Percentiles rank a stretch among this genome's conserved stretches.
Evolutionary conservation across 495 filamentous ascomycete species (phyloP).

Genomic region (Penicillium egyptiacum): DNA sequence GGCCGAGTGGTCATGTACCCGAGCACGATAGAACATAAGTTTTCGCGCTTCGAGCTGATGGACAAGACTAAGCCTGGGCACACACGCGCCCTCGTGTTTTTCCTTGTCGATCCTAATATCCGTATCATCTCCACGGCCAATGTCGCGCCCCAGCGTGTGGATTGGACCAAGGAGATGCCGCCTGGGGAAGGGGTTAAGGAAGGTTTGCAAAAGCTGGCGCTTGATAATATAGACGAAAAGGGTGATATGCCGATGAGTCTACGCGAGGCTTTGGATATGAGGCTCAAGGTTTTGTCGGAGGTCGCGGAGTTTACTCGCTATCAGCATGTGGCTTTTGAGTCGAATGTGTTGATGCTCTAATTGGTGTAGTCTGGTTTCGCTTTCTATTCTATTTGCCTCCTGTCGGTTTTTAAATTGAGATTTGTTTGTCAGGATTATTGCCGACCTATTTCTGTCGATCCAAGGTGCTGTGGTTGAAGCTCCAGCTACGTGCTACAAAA

Average conservation of each 20-base stretch:
- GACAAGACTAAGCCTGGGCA: constrained; percentile 52
- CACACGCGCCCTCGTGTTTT: constrained; percentile 48
- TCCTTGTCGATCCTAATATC: constrained; percentile 55
- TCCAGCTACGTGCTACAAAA: not conserved
- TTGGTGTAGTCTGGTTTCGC: not conserved
- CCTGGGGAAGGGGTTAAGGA: constrained; percentile 12
- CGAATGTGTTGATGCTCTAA: constrained; percentile 28
- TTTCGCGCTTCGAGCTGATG: constrained; percentile 43
- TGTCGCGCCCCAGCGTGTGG: constrained; percentile 53
- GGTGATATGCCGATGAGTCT: constrained; percentile 36
- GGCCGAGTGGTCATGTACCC: constrained; percentile 36
- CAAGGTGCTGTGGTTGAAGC: not conserved
- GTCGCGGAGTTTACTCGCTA: constrained; percentile 31
- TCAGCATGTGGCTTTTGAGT: constrained; percentile 39
- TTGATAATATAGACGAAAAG: constrained; percentile 32
- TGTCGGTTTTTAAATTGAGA: constrained; percentile 10
- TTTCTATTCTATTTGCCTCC: constrained; percentile 9
- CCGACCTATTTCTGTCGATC: not conserved
- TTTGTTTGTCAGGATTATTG: not conserved
- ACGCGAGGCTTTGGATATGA: constrained; percentile 33
- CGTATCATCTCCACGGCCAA: constrained; percentile 56
- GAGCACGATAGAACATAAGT: constrained; percentile 49
- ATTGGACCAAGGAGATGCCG: constrained; percentile 34
- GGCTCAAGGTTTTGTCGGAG: constrained; percentile 31
- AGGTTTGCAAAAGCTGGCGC: constrained; percentile 27